phyloP scores from a whole-genome alignment of 441 rosid species.

The Croton laevigatus region DNA sequence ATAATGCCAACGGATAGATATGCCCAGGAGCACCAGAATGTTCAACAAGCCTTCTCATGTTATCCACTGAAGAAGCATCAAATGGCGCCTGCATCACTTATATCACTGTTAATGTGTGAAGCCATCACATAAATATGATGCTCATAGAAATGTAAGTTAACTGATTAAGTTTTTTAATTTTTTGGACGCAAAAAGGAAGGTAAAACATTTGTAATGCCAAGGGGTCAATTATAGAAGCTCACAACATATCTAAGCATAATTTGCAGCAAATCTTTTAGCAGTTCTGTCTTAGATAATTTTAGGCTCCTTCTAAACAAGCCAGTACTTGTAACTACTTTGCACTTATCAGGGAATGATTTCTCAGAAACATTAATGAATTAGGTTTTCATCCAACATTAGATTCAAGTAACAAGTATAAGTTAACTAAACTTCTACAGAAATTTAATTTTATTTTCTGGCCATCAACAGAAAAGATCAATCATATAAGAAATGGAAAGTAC shows the following conservation, averaged over 20 bases:
- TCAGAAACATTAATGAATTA: background rate
- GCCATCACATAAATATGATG: slow-evolving; percentile 11
- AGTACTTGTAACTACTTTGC: background rate
- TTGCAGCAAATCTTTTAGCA: background rate
- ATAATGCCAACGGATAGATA: slow-evolving; percentile 76
- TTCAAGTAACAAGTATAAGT: background rate
- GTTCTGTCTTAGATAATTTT: background rate
- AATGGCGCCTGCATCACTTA: slow-evolving; percentile 73
- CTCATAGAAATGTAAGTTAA: slow-evolving; percentile 3
- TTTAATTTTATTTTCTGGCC: background rate
- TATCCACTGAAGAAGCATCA: slow-evolving; percentile 89
- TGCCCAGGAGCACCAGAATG: slow-evolving; percentile 84
- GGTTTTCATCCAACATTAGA: background rate
- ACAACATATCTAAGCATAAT: background rate
- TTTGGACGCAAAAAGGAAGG: background rate
- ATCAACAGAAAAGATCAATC: background rate
- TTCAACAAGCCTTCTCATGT: slow-evolving; percentile 86
- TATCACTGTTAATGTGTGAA: slow-evolving; percentile 37
- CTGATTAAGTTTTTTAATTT: background rate
- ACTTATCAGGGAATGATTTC: background rate
- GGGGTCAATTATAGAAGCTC: slow-evolving; percentile 1
- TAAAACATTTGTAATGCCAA: background rate
- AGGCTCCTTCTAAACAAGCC: background rate
- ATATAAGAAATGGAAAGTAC: background rate
- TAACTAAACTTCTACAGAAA: background rate